Conservation (phyloP, 2,329 filamentous ascomycete species). For the Colletotrichum shisoi region DNA sequence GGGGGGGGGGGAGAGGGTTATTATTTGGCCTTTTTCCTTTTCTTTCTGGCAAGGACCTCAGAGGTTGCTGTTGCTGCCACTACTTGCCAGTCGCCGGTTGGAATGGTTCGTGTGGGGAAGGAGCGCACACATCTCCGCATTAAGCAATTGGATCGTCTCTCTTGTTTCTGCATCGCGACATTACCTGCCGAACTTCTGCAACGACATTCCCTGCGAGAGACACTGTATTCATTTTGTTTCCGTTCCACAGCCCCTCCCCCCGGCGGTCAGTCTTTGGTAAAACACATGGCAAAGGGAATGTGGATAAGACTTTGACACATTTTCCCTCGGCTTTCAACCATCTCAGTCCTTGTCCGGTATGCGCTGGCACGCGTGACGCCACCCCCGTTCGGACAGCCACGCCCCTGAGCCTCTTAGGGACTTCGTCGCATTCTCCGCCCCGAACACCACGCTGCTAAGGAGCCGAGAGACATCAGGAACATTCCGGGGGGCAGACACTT, state of each 20-base stretch:
- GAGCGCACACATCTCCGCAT: not conserved
- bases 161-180: not conserved
- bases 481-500: not conserved
- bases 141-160: slow-evolving; percentile 1
- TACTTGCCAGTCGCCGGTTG: not conserved
- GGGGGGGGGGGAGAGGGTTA: too few species aligned
- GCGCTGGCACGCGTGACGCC: not conserved
- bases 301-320: not conserved
- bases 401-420: not conserved
- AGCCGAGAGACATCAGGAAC: not conserved
- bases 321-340: too few species aligned
- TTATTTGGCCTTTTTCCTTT: too few species aligned
- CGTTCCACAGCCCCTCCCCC: not conserved
- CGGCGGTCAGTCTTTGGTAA: not conserved
- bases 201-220: slow-evolving; percentile 12
- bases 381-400: not conserved
- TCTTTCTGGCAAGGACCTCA: not conserved
- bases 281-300: slow-evolving; percentile 12
- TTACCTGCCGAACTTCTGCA: not conserved
- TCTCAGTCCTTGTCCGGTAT: not conserved
- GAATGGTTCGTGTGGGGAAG: slow-evolving; percentile 28
- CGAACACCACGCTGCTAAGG: slow-evolving; percentile 1
- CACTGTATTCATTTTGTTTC: not conserved
- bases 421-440: not conserved
- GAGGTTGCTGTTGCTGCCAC: not conserved